These are phyloP conservation scores for Cucurbitaria berberidis DNA, from an alignment of 2,329 filamentous ascomycete genomes.

Conservation along the genomic window DNA sequence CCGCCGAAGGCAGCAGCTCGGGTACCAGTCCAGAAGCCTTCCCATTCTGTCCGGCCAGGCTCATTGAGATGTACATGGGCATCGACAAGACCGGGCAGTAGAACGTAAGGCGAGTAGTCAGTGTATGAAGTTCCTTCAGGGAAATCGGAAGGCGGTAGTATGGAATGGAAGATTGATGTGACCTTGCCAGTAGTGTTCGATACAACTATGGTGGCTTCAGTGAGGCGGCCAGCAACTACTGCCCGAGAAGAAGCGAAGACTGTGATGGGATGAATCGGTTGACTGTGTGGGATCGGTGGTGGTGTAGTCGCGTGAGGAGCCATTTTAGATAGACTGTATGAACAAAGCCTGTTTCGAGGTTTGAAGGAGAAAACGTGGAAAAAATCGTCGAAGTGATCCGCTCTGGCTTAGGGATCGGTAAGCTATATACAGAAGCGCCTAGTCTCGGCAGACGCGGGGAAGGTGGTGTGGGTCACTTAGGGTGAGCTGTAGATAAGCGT, in stretches of 20 bases:
- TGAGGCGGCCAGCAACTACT: conserved; percentile 76
- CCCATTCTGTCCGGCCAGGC: conserved; percentile 96
- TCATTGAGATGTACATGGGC: conserved; percentile 98
- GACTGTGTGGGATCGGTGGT: conserved; percentile 35
- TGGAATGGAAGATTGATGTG: conserved; percentile 71
- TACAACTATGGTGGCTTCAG: conserved; percentile 81
- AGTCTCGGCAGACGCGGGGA: conserved; percentile 33
- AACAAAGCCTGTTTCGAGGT: conserved; percentile 6
- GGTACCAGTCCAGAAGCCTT: conserved; percentile 95
- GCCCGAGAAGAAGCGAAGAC: conserved; percentile 86
- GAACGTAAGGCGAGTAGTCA: conserved; percentile 82
- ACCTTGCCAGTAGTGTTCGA: conserved; percentile 85
- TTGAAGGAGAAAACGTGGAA: conserved; percentile 7
- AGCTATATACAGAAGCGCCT: conserved; percentile 29
- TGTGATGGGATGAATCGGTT: conserved; percentile 59
- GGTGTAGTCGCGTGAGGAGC: conserved; percentile 47
- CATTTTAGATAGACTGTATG: conserved; percentile 32
- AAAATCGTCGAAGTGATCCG: conserved; percentile 6
- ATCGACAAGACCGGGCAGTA: conserved; percentile 91
- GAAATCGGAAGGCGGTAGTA: conserved; percentile 79
- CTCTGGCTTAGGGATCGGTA: conserved; percentile 15
- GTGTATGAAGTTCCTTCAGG: conserved; percentile 74
- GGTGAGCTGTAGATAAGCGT: conserved; percentile 40
- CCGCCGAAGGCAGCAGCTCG: conserved; percentile 92
- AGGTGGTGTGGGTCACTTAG: conserved; percentile 19